Evolutionary conservation across 305 asterid species (phyloP).

Genomic region (Fraxinus greggii): DNA sequence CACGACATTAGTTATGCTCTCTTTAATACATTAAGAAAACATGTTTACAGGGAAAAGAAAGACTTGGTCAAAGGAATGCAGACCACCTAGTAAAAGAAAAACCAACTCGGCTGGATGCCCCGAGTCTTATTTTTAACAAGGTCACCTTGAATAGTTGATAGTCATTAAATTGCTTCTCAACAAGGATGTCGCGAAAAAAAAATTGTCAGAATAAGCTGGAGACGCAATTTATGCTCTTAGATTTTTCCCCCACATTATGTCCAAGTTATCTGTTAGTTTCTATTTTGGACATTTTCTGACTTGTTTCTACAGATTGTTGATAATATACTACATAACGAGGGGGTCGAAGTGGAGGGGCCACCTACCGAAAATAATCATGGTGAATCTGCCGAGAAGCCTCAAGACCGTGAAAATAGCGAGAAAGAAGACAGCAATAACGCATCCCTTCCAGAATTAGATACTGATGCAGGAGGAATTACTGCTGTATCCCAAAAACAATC

Average conservation of each 20-base stretch:
- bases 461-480: slow-evolving; percentile 26
- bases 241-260: background rate
- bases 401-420: slow-evolving; percentile 44
- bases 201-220: background rate
- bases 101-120: background rate
- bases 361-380: slow-evolving; percentile 27
- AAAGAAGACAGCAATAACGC: slow-evolving; percentile 53
- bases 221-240: background rate
- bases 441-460: slow-evolving; percentile 27
- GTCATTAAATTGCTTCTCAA: background rate
- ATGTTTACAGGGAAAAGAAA: background rate
- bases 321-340: slow-evolving; percentile 64
- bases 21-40: background rate
- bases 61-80: background rate
- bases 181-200: background rate
- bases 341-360: slow-evolving; percentile 45
- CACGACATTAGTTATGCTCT: background rate
- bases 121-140: background rate
- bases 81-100: background rate
- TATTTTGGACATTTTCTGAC: background rate
- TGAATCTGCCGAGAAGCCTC: slow-evolving; percentile 40
- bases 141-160: background rate
- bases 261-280: background rate
- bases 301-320: slow-evolving; percentile 61
- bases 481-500: slow-evolving; percentile 33